These are phyloP conservation scores for Phylloporus scabripes DNA, from an alignment of 768 basidiomycete genomes.

Conservation along the genomic window DNA sequence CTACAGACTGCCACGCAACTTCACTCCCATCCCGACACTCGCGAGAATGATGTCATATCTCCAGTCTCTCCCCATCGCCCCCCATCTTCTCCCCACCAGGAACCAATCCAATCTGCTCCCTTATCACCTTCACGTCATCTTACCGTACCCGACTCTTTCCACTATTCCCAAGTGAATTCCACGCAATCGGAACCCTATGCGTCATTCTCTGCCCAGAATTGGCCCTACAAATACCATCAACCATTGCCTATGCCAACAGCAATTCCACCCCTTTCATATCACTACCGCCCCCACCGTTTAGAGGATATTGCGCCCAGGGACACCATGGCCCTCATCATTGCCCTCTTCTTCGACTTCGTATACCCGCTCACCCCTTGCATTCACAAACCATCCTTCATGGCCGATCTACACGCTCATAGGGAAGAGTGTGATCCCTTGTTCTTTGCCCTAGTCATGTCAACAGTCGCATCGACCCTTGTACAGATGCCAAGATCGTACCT, in stretches of 20 bases:
- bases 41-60: conserved; percentile 35
- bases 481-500: conserved; percentile 87
- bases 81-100: conserved; percentile 33
- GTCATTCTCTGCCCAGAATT: conserved; percentile 59
- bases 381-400: conserved; percentile 88
- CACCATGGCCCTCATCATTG: conserved; percentile 74
- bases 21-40: conserved; percentile 25
- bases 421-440: conserved; percentile 89
- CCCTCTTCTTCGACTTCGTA: conserved; percentile 91
- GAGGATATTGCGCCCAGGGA: conserved; percentile 81
- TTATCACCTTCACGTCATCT: conserved; percentile 66
- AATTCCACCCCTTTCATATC: conserved; percentile 60
- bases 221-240: conserved; percentile 64
- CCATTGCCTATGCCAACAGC: conserved; percentile 42
- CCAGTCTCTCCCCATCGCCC: conserved; percentile 39
- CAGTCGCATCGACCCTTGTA: conserved; percentile 80
- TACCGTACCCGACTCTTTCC: conserved; percentile 64
- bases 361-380: conserved; percentile 88
- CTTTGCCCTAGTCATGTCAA: conserved; percentile 86
- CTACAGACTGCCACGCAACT: conserved; percentile 53
- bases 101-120: conserved; percentile 36
- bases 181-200: conserved; percentile 52
- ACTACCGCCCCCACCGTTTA: conserved; percentile 69
- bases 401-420: conserved; percentile 71
- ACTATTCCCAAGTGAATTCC: conserved; percentile 41